Percentiles rank a stretch among this genome's conserved stretches.
phyloP scores from a whole-genome alignment of 2,329 filamentous ascomycete species.

The Nannizziopsis arthrosporioides region DNA sequence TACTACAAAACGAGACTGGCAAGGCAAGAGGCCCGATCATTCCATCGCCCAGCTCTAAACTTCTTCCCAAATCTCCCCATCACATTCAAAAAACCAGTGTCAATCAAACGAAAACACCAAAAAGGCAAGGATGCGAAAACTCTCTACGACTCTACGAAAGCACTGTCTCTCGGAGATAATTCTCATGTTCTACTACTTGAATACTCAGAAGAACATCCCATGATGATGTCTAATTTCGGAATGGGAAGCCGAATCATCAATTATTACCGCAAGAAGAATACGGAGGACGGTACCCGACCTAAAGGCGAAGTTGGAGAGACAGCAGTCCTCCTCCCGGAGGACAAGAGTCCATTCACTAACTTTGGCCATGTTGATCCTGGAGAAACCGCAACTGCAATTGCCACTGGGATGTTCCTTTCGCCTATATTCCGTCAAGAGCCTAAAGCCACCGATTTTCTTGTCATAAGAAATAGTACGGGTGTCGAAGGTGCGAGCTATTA shows the following conservation, averaged over 20 bases:
- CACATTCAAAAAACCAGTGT: constrained; percentile 58
- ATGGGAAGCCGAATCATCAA: constrained; percentile 97
- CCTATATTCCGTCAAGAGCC: constrained; percentile 81
- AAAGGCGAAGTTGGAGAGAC: constrained; percentile 81
- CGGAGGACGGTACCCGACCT: constrained; percentile 61
- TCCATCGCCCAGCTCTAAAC: constrained; percentile 68
- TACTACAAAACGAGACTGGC: constrained; percentile 85
- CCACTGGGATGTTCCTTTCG: constrained; percentile 91
- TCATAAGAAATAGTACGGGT: constrained; percentile 71
- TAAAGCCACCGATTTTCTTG: constrained; percentile 70
- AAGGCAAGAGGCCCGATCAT: constrained; percentile 61
- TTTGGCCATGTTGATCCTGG: constrained; percentile 89
- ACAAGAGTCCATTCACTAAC: constrained; percentile 88
- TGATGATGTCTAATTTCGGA: constrained; percentile 86
- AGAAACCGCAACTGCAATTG: constrained; percentile 77
- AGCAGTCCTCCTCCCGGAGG: constrained; percentile 76
- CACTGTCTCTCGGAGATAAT: constrained; percentile 79
- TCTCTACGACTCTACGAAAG: constrained; percentile 66
- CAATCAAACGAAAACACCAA: constrained; percentile 68
- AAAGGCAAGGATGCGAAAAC: constrained; percentile 68
- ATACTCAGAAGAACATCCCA: constrained; percentile 88
- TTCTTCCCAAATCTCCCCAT: constrained; percentile 60
- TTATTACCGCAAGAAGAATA: constrained; percentile 81
- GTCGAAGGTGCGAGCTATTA: constrained; percentile 68
- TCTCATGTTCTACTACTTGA: constrained; percentile 79